These are phyloP conservation scores for Pistacia integerrima DNA, from an alignment of 345 rosid genomes.

Conservation along the genomic window DNA sequence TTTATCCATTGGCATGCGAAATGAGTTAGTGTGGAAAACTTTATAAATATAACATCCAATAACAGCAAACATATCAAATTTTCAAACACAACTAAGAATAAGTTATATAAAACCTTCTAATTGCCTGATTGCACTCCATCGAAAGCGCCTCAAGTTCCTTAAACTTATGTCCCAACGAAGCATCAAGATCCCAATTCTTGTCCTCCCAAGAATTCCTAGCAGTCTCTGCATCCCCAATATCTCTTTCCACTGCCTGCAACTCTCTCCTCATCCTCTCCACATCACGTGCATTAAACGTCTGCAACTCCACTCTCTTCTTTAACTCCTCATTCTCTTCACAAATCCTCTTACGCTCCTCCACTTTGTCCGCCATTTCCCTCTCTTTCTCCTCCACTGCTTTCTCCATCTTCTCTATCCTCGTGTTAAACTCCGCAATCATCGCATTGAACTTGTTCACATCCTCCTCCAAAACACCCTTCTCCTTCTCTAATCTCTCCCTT, in stretches of 20 bases:
- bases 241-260: constrained; percentile 84
- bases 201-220: constrained; percentile 77
- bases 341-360: constrained; percentile 58
- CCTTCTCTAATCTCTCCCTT: constrained; percentile 58
- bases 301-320: constrained; percentile 68
- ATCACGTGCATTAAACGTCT: constrained; percentile 72
- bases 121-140: constrained; percentile 76
- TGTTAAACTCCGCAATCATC: constrained; percentile 50
- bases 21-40: not conserved
- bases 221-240: constrained; percentile 58
- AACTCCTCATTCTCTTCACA: constrained; percentile 73
- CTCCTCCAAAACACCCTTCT: constrained; percentile 58
- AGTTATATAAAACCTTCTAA: constrained; percentile 49
- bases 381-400: constrained; percentile 61
- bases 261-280: constrained; percentile 95
- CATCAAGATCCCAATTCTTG: constrained; percentile 76
- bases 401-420: constrained; percentile 42
- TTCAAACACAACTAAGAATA: not conserved
- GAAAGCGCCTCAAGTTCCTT: constrained; percentile 70
- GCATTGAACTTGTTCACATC: constrained; percentile 69
- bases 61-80: not conserved
- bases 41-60: not conserved
- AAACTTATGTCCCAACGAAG: constrained; percentile 43
- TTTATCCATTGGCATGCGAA: not conserved
- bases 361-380: constrained; percentile 52